Percentiles rank a stretch among this genome's conserved stretches.
Conservation (phyloP, 331 rosid species). For the Quercus tomentella region DNA sequence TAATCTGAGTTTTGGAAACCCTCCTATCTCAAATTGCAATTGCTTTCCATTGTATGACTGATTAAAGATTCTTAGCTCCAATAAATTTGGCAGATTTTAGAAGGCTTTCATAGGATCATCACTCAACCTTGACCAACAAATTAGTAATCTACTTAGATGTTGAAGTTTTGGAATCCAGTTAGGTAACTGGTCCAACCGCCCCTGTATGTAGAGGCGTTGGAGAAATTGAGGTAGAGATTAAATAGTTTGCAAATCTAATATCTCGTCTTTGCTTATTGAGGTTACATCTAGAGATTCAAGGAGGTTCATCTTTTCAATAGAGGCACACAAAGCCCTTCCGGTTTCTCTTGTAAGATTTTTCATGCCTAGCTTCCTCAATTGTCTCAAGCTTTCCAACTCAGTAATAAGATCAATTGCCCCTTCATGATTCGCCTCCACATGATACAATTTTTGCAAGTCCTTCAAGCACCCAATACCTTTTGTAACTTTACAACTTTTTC, state of each 20-base stretch:
- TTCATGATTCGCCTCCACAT: not conserved
- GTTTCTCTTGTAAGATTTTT: no score
- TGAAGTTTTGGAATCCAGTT: conserved; percentile 4
- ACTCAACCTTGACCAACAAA: not conserved
- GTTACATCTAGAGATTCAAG: conserved; percentile 19
- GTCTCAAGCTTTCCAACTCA: not conserved
- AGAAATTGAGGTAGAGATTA: not conserved
- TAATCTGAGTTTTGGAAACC: not conserved
- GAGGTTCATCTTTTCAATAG: no score
- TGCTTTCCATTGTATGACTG: not conserved
- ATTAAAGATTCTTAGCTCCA: conserved; percentile 2
- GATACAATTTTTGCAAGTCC: not conserved
- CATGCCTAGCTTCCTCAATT: no score
- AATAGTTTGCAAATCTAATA: not conserved
- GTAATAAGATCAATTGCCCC: not conserved
- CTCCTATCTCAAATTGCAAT: conserved; percentile 10
- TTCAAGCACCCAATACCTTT: conserved; percentile 8
- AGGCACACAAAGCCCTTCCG: no score
- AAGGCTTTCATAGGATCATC: not conserved
- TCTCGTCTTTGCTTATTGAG: not conserved
- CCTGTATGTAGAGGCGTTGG: not conserved
- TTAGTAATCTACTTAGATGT: not conserved
- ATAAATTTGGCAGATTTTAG: not conserved
- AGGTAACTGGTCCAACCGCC: not conserved
- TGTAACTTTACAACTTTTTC: not conserved